A percentile compares a stretch with the other conserved stretches of the same genome.
Conservation (phyloP, 768 basidiomycete species). For the Dendrothele bispora region DNA sequence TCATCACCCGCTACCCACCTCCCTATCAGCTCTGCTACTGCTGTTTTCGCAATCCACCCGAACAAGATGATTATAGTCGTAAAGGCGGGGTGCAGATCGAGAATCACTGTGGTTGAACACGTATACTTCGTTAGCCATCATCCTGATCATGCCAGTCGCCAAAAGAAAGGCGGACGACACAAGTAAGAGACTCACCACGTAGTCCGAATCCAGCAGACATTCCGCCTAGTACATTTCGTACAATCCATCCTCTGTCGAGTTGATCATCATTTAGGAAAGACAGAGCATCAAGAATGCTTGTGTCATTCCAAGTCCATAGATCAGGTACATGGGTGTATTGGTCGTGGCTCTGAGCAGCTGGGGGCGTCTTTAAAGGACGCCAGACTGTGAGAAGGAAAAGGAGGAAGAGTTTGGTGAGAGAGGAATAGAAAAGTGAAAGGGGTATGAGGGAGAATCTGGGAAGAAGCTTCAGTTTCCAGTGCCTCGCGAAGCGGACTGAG, state of each 20-base stretch:
- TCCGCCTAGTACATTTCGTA: conserved; percentile 80
- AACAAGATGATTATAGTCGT: conserved; percentile 73
- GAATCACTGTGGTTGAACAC: conserved; percentile 53
- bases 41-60: conserved; percentile 75
- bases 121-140: neutral
- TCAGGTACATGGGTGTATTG: no score
- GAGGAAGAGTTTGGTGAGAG: conserved; percentile 80
- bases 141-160: no score
- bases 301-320: conserved; percentile 30
- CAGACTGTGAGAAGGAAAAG: conserved; percentile 82
- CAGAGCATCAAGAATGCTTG: conserved; percentile 38
- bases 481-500: neutral
- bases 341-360: no score
- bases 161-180: neutral
- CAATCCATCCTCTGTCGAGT: conserved; percentile 80
- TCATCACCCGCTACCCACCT: conserved; percentile 66
- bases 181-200: conserved; percentile 50
- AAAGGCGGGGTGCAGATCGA: conserved; percentile 73
- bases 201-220: conserved; percentile 87
- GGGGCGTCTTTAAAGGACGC: conserved; percentile 46
- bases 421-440: conserved; percentile 80
- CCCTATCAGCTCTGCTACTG: conserved; percentile 58
- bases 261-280: conserved; percentile 69
- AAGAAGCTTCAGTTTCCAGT: conserved; percentile 1
- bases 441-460: conserved; percentile 71